These are phyloP conservation scores for Kodamaea fungicola DNA, from an alignment of 1,139 yeast species.

Conservation along the genomic window DNA sequence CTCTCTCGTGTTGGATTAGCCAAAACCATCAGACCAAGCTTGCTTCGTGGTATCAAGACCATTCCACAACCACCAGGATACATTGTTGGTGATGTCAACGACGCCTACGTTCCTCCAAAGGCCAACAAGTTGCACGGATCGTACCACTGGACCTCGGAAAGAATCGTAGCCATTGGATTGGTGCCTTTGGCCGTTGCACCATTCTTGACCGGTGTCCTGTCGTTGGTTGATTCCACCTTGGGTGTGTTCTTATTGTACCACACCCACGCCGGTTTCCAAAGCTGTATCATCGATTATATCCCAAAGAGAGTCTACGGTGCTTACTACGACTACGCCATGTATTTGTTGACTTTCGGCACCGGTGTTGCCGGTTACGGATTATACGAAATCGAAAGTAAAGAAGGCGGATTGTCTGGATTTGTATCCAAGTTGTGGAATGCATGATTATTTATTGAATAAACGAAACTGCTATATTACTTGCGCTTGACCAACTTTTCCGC, in stretches of 20 bases:
- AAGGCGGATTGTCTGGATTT: slow-evolving; percentile 37
- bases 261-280: slow-evolving; percentile 67
- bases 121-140: slow-evolving; percentile 59
- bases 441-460: slow-evolving; percentile 11
- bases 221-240: slow-evolving; percentile 54
- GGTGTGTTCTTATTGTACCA: slow-evolving; percentile 58
- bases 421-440: slow-evolving; percentile 41
- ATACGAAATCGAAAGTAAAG: slow-evolving; percentile 64
- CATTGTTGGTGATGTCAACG: slow-evolving; percentile 73
- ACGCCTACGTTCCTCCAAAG: slow-evolving; percentile 62
- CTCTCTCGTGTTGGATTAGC: slow-evolving; percentile 30
- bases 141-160: slow-evolving; percentile 71
- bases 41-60: slow-evolving; percentile 31
- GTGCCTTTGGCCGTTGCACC: slow-evolving; percentile 66
- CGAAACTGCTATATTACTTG: not conserved
- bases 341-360: slow-evolving; percentile 62
- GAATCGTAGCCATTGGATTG: slow-evolving; percentile 53
- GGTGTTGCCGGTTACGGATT: slow-evolving; percentile 63
- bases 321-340: slow-evolving; percentile 60
- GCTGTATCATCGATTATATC: slow-evolving; percentile 78
- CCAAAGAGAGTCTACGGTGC: slow-evolving; percentile 71
- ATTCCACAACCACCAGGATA: slow-evolving; percentile 77
- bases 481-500: slow-evolving; percentile 12
- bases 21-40: slow-evolving; percentile 12
- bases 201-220: slow-evolving; percentile 48